Conservation (phyloP, 805 yeast genomes). For the Starmera pachycereana region DNA sequence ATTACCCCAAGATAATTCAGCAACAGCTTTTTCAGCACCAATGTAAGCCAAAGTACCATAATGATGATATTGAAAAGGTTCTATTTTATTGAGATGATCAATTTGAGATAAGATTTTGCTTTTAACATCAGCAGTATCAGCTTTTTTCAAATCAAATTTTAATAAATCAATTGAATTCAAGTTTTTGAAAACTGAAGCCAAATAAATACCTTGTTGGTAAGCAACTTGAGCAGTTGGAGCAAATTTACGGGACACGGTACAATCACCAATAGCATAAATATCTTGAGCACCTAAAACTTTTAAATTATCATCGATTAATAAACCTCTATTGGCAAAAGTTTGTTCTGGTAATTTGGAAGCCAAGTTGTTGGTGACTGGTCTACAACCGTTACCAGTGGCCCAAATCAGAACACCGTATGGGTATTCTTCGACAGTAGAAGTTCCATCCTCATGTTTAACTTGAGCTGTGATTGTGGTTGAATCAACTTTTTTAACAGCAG, state of each 20-base stretch:
- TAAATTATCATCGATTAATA: constrained; percentile 72
- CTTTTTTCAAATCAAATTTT: constrained; percentile 29
- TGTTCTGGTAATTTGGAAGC: constrained; percentile 64
- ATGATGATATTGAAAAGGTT: constrained; percentile 72
- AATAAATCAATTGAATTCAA: constrained; percentile 51
- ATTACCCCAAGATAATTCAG: constrained; percentile 74
- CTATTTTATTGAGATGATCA: constrained; percentile 35
- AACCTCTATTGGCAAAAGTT: constrained; percentile 82
- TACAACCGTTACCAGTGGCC: constrained; percentile 96
- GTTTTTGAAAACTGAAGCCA: constrained; percentile 62
- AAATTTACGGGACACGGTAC: constrained; percentile 76
- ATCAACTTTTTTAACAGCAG: constrained; percentile 83
- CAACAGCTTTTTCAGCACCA: constrained; percentile 90
- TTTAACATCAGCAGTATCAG: constrained; percentile 30
- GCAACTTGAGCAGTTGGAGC: constrained; percentile 99
- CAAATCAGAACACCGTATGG: constrained; percentile 92
- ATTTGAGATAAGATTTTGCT: constrained; percentile 20
- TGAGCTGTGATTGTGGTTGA: constrained; percentile 60
- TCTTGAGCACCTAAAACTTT: constrained; percentile 70
- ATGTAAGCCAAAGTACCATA: constrained; percentile 92
- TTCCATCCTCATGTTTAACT: constrained; percentile 57
- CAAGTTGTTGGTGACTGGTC: constrained; percentile 61
- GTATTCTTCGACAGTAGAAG: constrained; percentile 43
- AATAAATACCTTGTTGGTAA: constrained; percentile 81
- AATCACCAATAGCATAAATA: constrained; percentile 88